Conservation (phyloP, 2,329 filamentous ascomycete species). For the Lasiodiplodia citricola region DNA sequence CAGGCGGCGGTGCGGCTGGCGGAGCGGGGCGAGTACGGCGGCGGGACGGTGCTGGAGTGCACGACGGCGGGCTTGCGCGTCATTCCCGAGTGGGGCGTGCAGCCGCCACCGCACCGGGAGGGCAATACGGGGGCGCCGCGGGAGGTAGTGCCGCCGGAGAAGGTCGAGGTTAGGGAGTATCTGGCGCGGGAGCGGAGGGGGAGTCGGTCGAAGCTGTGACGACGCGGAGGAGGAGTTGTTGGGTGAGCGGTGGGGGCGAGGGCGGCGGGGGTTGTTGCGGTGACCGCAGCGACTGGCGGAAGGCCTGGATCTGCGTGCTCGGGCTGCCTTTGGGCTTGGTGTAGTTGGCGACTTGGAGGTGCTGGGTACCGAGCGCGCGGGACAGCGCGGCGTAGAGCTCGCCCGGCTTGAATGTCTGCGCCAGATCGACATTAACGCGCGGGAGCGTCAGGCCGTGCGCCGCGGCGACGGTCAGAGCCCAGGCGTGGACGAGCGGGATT, state of each 20-base stretch:
- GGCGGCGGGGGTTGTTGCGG: too few relatives aligned
- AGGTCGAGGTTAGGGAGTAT: not conserved
- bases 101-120: not conserved
- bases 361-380: not conserved
- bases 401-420: slow-evolving; percentile 59
- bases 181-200: not conserved
- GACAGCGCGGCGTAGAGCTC: slow-evolving; percentile 64
- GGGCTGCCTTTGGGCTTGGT: not conserved
- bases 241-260: too few relatives aligned
- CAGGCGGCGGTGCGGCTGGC: not conserved
- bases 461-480: slow-evolving; percentile 69
- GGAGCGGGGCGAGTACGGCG: not conserved
- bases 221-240: too few relatives aligned
- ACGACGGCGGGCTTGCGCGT: slow-evolving; percentile 5
- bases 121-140: not conserved
- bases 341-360: not conserved
- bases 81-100: not conserved
- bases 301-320: not conserved
- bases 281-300: not conserved
- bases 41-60: slow-evolving; percentile 9
- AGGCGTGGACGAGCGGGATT: slow-evolving; percentile 64
- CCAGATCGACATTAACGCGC: slow-evolving; percentile 61
- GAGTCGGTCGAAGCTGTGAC: not conserved
- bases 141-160: not conserved
- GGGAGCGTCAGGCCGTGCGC: slow-evolving; percentile 67